phyloP scores from a whole-genome alignment of 2,329 filamentous ascomycete genomes.

The Trichoderma harzianum region DNA sequence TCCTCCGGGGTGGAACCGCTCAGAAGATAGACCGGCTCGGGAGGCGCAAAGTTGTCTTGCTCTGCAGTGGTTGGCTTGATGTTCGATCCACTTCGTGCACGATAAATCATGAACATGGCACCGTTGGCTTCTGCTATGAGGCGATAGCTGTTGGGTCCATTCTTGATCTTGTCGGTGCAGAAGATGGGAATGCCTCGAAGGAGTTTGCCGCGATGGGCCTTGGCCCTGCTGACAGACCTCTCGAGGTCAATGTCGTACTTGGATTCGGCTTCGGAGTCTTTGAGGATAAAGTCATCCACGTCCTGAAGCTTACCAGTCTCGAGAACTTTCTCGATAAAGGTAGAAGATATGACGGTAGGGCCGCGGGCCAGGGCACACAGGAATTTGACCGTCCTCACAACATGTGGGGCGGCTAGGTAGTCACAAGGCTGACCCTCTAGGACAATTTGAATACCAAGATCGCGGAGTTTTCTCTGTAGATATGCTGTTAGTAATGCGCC shows the following conservation, averaged over 20 bases:
- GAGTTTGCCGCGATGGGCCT: conserved; percentile 71
- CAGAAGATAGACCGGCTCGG: conserved; percentile 78
- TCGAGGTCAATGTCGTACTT: conserved; percentile 66
- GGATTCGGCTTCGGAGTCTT: conserved; percentile 70
- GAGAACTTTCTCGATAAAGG: conserved; percentile 76
- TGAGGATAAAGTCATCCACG: conserved; percentile 62
- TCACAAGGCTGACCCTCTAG: conserved; percentile 74
- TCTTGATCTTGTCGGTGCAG: conserved; percentile 74
- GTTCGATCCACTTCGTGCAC: conserved; percentile 65
- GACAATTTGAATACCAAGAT: conserved; percentile 77
- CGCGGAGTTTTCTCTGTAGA: conserved; percentile 70
- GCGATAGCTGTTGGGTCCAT: conserved; percentile 80
- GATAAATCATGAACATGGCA: conserved; percentile 75
- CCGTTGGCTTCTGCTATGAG: conserved; percentile 86
- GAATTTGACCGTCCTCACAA: conserved; percentile 92
- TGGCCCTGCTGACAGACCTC: conserved; percentile 66
- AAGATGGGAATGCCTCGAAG: conserved; percentile 76
- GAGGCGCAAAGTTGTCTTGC: conserved; percentile 57
- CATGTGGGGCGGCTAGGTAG: conserved; percentile 80
- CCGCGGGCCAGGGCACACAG: conserved; percentile 80
- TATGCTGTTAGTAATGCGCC: background rate
- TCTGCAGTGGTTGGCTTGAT: conserved; percentile 64
- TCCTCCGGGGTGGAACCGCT: conserved; percentile 67
- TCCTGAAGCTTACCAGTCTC: conserved; percentile 63
- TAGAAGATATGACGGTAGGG: conserved; percentile 70